phyloP scores from a whole-genome alignment of 352 stramenopile genomes.

The Globisporangium nodosum region DNA sequence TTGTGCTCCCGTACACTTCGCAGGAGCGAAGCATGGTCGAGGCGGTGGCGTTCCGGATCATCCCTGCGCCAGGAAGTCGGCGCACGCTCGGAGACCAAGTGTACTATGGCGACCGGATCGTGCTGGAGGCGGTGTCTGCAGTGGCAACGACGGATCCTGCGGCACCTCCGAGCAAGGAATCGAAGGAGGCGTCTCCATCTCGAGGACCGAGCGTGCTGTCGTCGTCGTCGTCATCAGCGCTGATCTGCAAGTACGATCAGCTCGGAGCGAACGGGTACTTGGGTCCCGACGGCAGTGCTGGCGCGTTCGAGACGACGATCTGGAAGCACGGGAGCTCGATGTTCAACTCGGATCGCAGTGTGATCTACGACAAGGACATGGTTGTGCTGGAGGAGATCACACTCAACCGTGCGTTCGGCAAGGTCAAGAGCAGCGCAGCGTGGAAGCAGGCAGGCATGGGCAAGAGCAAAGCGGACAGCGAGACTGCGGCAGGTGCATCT shows the following conservation, averaged over 20 bases:
- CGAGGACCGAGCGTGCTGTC: conserved; percentile 11
- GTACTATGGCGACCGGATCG: conserved; percentile 75
- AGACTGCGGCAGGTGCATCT: conserved; percentile 32
- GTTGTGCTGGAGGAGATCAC: conserved; percentile 80
- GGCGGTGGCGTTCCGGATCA: conserved; percentile 67
- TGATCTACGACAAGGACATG: conserved; percentile 70
- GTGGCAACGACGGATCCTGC: neutral
- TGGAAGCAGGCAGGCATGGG: conserved; percentile 12
- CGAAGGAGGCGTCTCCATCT: conserved; percentile 9
- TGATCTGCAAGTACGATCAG: conserved; percentile 77
- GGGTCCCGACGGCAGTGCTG: conserved; percentile 67
- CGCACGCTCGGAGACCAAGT: conserved; percentile 57
- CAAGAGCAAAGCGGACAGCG: conserved; percentile 20
- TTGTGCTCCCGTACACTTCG: conserved; percentile 68
- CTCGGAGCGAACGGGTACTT: conserved; percentile 75
- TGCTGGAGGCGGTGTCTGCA: conserved; percentile 44
- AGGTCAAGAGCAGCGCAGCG: conserved; percentile 34
- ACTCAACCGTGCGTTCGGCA: conserved; percentile 74
- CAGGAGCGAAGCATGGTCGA: conserved; percentile 66
- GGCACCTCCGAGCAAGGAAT: neutral
- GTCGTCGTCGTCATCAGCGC: conserved; percentile 3
- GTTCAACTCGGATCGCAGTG: conserved; percentile 78
- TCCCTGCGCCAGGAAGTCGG: conserved; percentile 50
- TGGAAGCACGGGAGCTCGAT: conserved; percentile 79
- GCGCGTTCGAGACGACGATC: conserved; percentile 75